Evolutionary conservation across 305 asterid species (phyloP).

Genomic region (Fraxinus nigra): DNA sequence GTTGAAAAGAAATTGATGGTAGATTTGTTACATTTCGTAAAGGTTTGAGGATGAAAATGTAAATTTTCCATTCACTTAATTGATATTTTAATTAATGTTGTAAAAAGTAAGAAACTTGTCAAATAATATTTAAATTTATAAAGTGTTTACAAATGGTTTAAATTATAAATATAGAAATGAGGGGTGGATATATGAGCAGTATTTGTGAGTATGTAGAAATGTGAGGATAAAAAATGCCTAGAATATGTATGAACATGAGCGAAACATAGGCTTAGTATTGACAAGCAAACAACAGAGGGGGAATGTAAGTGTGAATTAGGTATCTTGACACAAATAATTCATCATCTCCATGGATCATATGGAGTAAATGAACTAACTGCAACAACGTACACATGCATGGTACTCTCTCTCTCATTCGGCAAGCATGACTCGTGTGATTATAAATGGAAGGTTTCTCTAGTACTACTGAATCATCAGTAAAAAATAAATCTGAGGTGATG

Average conservation of each 20-base stretch:
- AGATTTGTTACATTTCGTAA: no score
- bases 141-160: no score
- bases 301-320: neutral
- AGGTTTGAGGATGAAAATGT: no score
- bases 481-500: slow-evolving; percentile 20
- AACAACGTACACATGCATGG: neutral
- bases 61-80: no score
- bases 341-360: slow-evolving; percentile 31
- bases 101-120: neutral
- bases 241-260: no score
- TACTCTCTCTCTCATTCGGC: neutral
- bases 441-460: slow-evolving; percentile 13
- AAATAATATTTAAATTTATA: no score
- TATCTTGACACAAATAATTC: neutral
- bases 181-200: no score
- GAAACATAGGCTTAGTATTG: neutral
- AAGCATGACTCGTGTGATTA: slow-evolving; percentile 1
- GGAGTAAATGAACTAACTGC: slow-evolving; percentile 33
- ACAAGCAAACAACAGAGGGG: neutral
- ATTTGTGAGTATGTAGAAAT: no score
- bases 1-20: no score
- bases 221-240: no score
- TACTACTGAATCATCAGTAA: neutral
- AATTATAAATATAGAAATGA: no score
- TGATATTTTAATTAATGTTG: neutral